phyloP scores from a whole-genome alignment of 2,329 filamentous ascomycete species.

The Fusarium neocosmosporiellum region DNA sequence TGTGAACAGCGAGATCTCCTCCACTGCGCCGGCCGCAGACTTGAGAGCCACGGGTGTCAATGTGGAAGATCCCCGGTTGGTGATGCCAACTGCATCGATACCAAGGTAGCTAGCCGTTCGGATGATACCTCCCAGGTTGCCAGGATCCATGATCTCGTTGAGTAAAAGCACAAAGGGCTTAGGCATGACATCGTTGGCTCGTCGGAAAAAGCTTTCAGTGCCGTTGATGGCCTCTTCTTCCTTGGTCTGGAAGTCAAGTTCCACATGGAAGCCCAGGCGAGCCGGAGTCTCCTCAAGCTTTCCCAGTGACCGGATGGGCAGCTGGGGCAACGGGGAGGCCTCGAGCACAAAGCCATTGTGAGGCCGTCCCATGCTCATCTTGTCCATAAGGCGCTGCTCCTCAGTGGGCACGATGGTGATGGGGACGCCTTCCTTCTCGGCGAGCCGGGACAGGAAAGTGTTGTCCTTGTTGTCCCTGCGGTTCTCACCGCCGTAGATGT shows the following conservation, averaged over 20 bases:
- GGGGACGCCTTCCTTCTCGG: slow-evolving; percentile 60
- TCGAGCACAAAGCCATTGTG: slow-evolving; percentile 94
- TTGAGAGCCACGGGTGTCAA: slow-evolving; percentile 85
- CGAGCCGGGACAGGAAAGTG: slow-evolving; percentile 57
- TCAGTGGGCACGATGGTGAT: slow-evolving; percentile 69
- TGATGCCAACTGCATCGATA: slow-evolving; percentile 83
- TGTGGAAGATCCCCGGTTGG: slow-evolving; percentile 77
- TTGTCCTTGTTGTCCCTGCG: slow-evolving; percentile 62
- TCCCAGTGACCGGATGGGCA: slow-evolving; percentile 72
- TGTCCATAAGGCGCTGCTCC: slow-evolving; percentile 79
- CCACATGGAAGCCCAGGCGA: slow-evolving; percentile 66
- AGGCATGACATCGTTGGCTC: slow-evolving; percentile 48
- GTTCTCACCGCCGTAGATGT: slow-evolving; percentile 74
- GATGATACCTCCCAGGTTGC: slow-evolving; percentile 90
- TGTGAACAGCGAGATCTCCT: slow-evolving; percentile 79
- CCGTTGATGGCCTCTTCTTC: slow-evolving; percentile 84
- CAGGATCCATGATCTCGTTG: slow-evolving; percentile 84
- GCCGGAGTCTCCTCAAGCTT: slow-evolving; percentile 56
- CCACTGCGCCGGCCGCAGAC: slow-evolving; percentile 87
- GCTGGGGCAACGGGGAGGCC: slow-evolving; percentile 81
- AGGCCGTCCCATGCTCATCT: slow-evolving; percentile 83
- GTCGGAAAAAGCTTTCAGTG: slow-evolving; percentile 60
- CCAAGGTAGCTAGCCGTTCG: slow-evolving; percentile 93
- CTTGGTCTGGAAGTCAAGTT: slow-evolving; percentile 73
- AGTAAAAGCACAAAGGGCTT: slow-evolving; percentile 80